Evolutionary conservation across 345 rosid genomes (phyloP).

Genomic region (Bruguiera sexangula): DNA sequence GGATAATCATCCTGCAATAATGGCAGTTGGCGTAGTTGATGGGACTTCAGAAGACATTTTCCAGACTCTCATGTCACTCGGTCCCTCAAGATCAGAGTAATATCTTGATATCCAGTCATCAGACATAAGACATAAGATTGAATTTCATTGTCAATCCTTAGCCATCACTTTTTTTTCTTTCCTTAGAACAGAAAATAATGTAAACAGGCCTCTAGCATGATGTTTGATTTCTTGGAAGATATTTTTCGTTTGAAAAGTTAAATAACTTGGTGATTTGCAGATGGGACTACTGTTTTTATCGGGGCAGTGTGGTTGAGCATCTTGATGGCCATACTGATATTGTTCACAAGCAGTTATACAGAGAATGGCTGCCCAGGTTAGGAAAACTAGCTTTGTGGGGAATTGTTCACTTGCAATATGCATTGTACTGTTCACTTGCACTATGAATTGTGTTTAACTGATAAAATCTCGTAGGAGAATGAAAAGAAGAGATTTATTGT

Average conservation of each 20-base stretch:
- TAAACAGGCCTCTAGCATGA: not conserved
- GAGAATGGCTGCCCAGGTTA: constrained; percentile 83
- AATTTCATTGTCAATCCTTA: no score
- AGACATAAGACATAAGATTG: no score
- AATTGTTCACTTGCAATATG: not conserved
- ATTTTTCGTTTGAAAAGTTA: not conserved
- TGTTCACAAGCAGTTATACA: constrained; percentile 55
- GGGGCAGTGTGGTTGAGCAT: constrained; percentile 75
- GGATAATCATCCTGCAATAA: constrained; percentile 91
- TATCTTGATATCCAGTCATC: constrained; percentile 14
- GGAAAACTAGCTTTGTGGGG: constrained; percentile 6
- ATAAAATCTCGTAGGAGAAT: constrained; percentile 48
- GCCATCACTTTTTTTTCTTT: no score
- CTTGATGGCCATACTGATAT: constrained; percentile 93
- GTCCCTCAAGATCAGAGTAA: constrained; percentile 84
- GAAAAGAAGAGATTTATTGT: constrained; percentile 71
- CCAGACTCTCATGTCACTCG: constrained; percentile 73
- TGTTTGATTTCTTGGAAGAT: not conserved
- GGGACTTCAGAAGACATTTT: constrained; percentile 86
- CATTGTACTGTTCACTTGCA: not conserved
- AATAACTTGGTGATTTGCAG: constrained; percentile 38
- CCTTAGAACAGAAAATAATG: no score
- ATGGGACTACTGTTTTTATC: constrained; percentile 85
- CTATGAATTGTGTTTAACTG: constrained; percentile 7
- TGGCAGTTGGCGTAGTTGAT: constrained; percentile 88